These are phyloP conservation scores for Carpinus fangiana DNA, from an alignment of 306 rosid species.

Conservation along the genomic window DNA sequence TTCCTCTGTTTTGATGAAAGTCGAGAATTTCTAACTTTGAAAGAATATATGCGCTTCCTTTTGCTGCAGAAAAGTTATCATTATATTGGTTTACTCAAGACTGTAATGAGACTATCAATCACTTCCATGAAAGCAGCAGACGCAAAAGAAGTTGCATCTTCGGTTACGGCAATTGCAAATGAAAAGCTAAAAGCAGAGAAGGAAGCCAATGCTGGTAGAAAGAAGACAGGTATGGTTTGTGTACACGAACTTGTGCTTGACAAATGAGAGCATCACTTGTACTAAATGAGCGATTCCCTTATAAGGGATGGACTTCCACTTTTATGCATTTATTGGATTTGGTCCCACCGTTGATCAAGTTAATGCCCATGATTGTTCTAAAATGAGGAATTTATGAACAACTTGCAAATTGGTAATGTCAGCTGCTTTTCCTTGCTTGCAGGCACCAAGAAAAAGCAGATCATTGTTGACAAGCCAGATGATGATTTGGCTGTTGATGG, in stretches of 20 bases:
- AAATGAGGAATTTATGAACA: neutral
- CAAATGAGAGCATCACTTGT: too few relatives aligned
- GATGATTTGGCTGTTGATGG: constrained; percentile 59
- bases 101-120: constrained; percentile 81
- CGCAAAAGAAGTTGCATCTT: constrained; percentile 92
- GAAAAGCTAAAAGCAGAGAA: constrained; percentile 91
- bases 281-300: too few relatives aligned
- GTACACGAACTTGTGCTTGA: too few relatives aligned
- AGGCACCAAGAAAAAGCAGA: constrained; percentile 91
- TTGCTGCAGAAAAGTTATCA: constrained; percentile 82
- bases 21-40: neutral
- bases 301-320: neutral
- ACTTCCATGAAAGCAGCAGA: constrained; percentile 80
- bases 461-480: constrained; percentile 76
- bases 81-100: constrained; percentile 71
- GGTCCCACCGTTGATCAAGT: too few relatives aligned
- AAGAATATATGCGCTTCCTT: neutral
- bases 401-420: neutral
- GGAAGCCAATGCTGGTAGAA: constrained; percentile 88
- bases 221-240: constrained; percentile 67
- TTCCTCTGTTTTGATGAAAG: neutral
- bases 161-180: constrained; percentile 82
- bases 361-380: neutral
- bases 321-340: neutral
- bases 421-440: constrained; percentile 4